Conservation (phyloP, 352 stramenopile genomes). For the Chrysophaeum taylorii region DNA sequence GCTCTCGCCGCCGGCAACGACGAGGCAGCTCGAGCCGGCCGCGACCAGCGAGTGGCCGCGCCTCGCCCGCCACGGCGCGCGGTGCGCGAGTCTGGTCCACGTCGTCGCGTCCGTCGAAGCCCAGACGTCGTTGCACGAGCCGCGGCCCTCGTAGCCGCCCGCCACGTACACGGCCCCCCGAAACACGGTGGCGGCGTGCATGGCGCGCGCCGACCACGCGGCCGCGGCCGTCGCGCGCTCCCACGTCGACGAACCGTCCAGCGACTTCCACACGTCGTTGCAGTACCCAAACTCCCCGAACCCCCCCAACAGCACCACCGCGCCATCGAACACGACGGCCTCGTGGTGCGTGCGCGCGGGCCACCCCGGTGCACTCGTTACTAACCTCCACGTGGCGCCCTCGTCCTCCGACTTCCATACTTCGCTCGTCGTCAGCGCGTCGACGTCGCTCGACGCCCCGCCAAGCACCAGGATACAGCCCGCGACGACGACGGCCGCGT, state of each 20-base stretch:
- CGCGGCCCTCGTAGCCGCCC: neutral
- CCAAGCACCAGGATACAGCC: slow-evolving; percentile 25
- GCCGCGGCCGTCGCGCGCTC: neutral
- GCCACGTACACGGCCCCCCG: neutral
- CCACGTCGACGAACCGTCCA: neutral
- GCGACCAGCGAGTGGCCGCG: neutral
- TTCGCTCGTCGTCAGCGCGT: slow-evolving; percentile 16
- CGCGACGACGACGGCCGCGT: slow-evolving; percentile 23
- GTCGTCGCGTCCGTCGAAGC: neutral
- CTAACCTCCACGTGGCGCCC: slow-evolving; percentile 9
- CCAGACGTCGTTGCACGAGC: neutral
- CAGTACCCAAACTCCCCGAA: slow-evolving; percentile 18
- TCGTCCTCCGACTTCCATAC: slow-evolving; percentile 27
- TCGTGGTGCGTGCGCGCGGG: slow-evolving; percentile 25
- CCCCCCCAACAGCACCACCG: slow-evolving; percentile 27
- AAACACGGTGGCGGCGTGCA: neutral
- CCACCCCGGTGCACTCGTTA: neutral
- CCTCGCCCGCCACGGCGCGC: neutral
- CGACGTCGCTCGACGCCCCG: slow-evolving; percentile 11
- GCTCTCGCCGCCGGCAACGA: neutral
- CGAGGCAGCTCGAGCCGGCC: neutral
- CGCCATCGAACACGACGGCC: slow-evolving; percentile 19
- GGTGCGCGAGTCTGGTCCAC: neutral
- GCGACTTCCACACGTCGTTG: slow-evolving; percentile 8
- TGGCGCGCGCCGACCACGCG: neutral